Base-by-base conservation (phyloP, 768 basidiomycete genomes). In the Imleria badia region DNA sequence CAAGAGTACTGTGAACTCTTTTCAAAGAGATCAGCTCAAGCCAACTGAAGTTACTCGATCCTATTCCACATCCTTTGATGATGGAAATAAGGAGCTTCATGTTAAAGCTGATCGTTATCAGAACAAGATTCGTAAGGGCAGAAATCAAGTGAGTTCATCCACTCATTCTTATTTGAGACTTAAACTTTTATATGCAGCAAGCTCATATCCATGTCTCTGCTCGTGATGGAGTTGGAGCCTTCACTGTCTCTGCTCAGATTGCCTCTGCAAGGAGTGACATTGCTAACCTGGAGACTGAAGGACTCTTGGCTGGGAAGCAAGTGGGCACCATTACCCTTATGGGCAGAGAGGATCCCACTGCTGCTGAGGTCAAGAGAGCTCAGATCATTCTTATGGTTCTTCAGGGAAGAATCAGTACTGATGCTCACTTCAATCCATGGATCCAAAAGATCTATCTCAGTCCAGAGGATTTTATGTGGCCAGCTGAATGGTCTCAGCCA, bases 341-440 rank as follows among this genome's bases (percentile, higher is more conserved):
- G 57, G 86, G 85, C 0, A 77, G 75, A 33, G 84, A 80, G 38
- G 77, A 72, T 36, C 81, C 79, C 1, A 90, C 88, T 5, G 65
- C 60, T 20, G 86, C 89, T 26, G 86, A 89, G 56, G 67, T 68
- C 5, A 73, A 77, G 43, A 77, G 71, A 23, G 55, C 62, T 5
- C 45, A 60, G 11, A 40, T 66, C 14, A 56, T 78, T 10, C 66
- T 78, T 2, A 52, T 60, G 43, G 57, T 67, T 29, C 64, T 79
- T 15, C 78, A 79, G 48, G 74, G 74, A 6, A 44, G 30, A 6
- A 50, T 63, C 9, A 53, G 59, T 31, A 60, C 61, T 57, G 67
- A 64, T 34, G 11, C 55, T 58, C 62, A 63, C 35, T 56, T 73
- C 22, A 75, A 66, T 39, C 72, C 75, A 45, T 78, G 78, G 70